phyloP scores from a whole-genome alignment of 1,139 yeast genomes.

The Lodderomyces margitis region DNA sequence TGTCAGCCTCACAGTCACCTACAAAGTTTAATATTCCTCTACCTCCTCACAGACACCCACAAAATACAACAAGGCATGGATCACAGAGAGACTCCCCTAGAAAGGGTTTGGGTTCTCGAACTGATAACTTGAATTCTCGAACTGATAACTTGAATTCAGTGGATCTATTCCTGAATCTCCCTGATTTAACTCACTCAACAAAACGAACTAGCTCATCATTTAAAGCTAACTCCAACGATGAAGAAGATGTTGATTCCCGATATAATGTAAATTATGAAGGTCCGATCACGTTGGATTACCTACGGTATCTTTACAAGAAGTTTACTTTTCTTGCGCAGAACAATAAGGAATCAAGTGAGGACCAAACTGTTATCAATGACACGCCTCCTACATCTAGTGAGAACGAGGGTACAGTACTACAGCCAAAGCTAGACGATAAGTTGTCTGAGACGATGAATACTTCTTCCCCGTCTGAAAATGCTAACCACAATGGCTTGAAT shows the following conservation, averaged over 20 bases:
- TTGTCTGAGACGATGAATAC: not conserved
- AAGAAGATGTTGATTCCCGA: not conserved
- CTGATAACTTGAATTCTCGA: not conserved
- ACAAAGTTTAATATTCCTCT: not conserved
- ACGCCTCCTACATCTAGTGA: not conserved
- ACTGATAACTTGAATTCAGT: not conserved
- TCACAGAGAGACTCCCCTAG: not conserved
- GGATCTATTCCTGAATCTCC: not conserved
- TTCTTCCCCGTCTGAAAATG: not conserved
- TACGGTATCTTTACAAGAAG: constrained; percentile 35
- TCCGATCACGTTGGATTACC: constrained; percentile 39
- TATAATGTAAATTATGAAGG: constrained; percentile 35
- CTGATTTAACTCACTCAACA: not conserved
- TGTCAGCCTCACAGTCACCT: not conserved
- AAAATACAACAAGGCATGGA: not conserved
- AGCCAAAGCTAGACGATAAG: not conserved
- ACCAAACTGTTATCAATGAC: not conserved
- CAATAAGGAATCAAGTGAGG: not conserved
- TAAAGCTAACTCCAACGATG: too few relatives aligned
- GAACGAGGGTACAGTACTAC: not conserved
- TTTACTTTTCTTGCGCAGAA: constrained; percentile 12
- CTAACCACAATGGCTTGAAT: not conserved
- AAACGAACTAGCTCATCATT: too few relatives aligned
- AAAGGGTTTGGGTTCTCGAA: not conserved
- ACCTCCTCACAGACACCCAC: not conserved